A percentile compares a stretch with the other conserved stretches of the same genome.
These are phyloP conservation scores for Petasospora rhodanensis DNA, from an alignment of 1,139 yeast species.

Conservation along the genomic window DNA sequence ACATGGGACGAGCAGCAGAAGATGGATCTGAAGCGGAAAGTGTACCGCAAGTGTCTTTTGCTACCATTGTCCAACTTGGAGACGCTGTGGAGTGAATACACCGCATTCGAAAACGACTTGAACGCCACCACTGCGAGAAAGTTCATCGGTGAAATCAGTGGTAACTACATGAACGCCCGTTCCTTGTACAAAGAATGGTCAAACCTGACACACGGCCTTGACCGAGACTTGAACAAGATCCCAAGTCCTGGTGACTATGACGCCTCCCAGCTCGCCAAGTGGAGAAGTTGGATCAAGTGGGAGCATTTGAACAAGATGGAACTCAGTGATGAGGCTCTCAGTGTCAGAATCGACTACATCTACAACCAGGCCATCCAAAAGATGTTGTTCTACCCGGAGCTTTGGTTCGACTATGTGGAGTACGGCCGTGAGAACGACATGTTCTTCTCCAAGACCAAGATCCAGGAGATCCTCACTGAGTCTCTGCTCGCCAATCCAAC, in stretches of 20 bases:
- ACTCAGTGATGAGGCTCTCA: slow-evolving; percentile 44
- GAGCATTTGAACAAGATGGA: slow-evolving; percentile 71
- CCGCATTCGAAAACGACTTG: slow-evolving; percentile 75
- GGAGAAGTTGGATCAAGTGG: slow-evolving; percentile 78
- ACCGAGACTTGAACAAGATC: slow-evolving; percentile 14
- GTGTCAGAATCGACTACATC: slow-evolving; percentile 65
- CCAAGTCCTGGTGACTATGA: slow-evolving; percentile 33
- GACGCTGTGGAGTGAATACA: slow-evolving; percentile 74
- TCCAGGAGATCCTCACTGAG: slow-evolving; percentile 40
- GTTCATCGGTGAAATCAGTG: slow-evolving; percentile 76
- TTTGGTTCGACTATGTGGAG: slow-evolving; percentile 72
- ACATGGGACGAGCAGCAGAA: slow-evolving; percentile 88
- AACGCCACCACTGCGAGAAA: slow-evolving; percentile 79
- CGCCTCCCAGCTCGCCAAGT: slow-evolving; percentile 42
- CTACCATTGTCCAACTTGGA: slow-evolving; percentile 76
- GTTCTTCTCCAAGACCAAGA: slow-evolving; percentile 21
- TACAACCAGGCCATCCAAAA: slow-evolving; percentile 68
- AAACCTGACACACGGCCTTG: slow-evolving; percentile 46
- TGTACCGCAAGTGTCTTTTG: slow-evolving; percentile 63
- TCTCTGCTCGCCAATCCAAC: slow-evolving; percentile 66
- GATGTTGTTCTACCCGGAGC: slow-evolving; percentile 70
- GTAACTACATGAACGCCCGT: slow-evolving; percentile 87
- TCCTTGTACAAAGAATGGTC: slow-evolving; percentile 72
- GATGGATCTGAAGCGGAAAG: slow-evolving; percentile 68
- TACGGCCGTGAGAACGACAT: slow-evolving; percentile 31